These are phyloP conservation scores for Leccinum colubrinum DNA, from an alignment of 1,284 basidiomycete genomes.

Conservation along the genomic window DNA sequence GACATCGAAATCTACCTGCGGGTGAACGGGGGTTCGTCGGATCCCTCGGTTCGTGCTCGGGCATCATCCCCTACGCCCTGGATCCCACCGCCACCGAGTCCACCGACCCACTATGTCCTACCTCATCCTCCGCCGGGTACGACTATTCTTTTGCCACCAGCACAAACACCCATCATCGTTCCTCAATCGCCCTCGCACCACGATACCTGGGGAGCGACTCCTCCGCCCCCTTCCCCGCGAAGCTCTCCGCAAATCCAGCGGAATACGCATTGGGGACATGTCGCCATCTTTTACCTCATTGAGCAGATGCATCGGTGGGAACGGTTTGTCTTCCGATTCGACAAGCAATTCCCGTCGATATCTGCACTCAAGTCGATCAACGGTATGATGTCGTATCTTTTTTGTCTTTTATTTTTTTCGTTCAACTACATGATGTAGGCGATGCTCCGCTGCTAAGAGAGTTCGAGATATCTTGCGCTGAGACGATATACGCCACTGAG, in stretches of 20 bases:
- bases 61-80: constrained; percentile 39
- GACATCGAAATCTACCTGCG: constrained; percentile 77
- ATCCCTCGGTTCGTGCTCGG: constrained; percentile 24
- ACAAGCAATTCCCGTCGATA: constrained; percentile 69
- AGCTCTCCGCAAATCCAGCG: constrained; percentile 33
- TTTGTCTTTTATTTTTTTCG: not conserved
- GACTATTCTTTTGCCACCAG: constrained; percentile 35
- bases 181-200: constrained; percentile 36
- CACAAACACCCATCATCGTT: constrained; percentile 38
- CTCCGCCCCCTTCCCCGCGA: constrained; percentile 27
- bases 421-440: constrained; percentile 38
- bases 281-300: constrained; percentile 71
- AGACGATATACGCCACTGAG: constrained; percentile 57
- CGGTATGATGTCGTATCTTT: constrained; percentile 41
- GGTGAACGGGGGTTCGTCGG: constrained; percentile 37
- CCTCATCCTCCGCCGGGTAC: constrained; percentile 36
- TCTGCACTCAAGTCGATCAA: constrained; percentile 64
- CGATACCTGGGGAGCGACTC: constrained; percentile 28
- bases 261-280: constrained; percentile 72
- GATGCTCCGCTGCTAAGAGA: constrained; percentile 68
- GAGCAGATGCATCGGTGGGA: constrained; percentile 79
- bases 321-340: constrained; percentile 73
- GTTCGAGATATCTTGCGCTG: constrained; percentile 72
- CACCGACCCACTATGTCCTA: constrained; percentile 38
- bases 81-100: constrained; percentile 36